These are phyloP conservation scores for Microbotryum lychnidis-dioicae DNA, from an alignment of 1,284 basidiomycete genomes.

Conservation along the genomic window DNA sequence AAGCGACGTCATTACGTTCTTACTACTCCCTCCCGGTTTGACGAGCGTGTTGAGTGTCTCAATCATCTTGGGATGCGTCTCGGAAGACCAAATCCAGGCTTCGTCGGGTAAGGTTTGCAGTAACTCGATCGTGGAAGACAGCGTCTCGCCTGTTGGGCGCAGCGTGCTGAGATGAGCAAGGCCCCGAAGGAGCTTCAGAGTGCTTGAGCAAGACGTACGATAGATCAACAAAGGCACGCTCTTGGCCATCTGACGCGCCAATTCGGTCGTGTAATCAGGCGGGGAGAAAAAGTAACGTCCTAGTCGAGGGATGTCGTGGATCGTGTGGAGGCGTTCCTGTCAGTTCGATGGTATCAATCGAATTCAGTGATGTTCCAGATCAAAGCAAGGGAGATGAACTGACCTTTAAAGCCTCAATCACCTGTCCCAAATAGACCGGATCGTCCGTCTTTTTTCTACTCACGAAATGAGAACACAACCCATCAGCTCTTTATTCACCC, in stretches of 20 bases:
- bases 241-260: conserved; percentile 53
- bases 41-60: conserved; percentile 48
- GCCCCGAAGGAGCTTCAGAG: neutral
- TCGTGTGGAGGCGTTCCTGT: conserved; percentile 60
- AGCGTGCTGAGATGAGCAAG: conserved; percentile 25
- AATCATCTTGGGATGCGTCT: conserved; percentile 38
- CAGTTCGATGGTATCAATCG: neutral
- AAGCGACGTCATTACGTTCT: conserved; percentile 59
- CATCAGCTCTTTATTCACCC: neutral
- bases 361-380: neutral
- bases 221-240: conserved; percentile 45
- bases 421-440: conserved; percentile 9
- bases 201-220: conserved; percentile 41
- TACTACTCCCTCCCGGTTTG: conserved; percentile 44
- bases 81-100: conserved; percentile 30
- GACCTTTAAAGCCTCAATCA: conserved; percentile 20
- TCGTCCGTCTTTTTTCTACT: neutral
- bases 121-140: conserved; percentile 14
- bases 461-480: too few relatives aligned
- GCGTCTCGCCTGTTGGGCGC: conserved; percentile 22
- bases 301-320: conserved; percentile 58
- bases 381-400: neutral
- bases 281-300: conserved; percentile 68
- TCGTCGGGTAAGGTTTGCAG: conserved; percentile 10
- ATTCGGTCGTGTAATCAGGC: conserved; percentile 52